phyloP scores from a whole-genome alignment of 495 filamentous ascomycete species.

The Podospora conica region DNA sequence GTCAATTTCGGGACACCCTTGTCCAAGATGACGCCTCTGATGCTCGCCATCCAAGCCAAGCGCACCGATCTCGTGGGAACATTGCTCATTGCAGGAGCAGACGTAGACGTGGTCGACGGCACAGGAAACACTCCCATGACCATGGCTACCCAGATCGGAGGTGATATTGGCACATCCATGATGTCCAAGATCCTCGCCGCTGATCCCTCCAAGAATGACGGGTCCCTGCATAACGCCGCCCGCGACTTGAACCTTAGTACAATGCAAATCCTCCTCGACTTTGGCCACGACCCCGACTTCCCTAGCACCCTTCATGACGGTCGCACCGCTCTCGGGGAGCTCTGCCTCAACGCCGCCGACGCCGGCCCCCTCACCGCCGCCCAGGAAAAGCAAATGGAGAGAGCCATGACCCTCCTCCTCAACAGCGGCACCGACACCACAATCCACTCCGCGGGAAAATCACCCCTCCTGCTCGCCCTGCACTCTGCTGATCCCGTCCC shows the following conservation, averaged over 20 bases:
- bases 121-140: slow-evolving; percentile 42
- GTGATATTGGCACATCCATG: slow-evolving; percentile 39
- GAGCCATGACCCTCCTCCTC: slow-evolving; percentile 38
- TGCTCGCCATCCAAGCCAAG: slow-evolving; percentile 39
- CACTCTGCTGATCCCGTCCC: slow-evolving; percentile 38
- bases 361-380: slow-evolving; percentile 29
- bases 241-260: slow-evolving; percentile 40
- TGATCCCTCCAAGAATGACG: slow-evolving; percentile 42
- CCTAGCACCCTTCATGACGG: slow-evolving; percentile 43
- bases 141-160: slow-evolving; percentile 42
- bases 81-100: slow-evolving; percentile 39
- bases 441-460: slow-evolving; percentile 39
- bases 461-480: slow-evolving; percentile 39
- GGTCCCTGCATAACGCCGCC: slow-evolving; percentile 45
- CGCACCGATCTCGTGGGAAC: slow-evolving; percentile 39
- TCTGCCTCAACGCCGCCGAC: slow-evolving; percentile 41
- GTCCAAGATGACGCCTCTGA: slow-evolving; percentile 42
- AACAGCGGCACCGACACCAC: slow-evolving; percentile 36
- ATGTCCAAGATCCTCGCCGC: slow-evolving; percentile 42
- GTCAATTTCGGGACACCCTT: slow-evolving; percentile 39
- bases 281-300: slow-evolving; percentile 44
- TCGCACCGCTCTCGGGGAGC: slow-evolving; percentile 43
- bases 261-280: slow-evolving; percentile 38
- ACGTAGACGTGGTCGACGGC: slow-evolving; percentile 39
- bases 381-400: slow-evolving; percentile 43